These are phyloP conservation scores for Diversispora epigaea DNA, from an alignment of 192 early-diverging fungal genomes.

Conservation along the genomic window DNA sequence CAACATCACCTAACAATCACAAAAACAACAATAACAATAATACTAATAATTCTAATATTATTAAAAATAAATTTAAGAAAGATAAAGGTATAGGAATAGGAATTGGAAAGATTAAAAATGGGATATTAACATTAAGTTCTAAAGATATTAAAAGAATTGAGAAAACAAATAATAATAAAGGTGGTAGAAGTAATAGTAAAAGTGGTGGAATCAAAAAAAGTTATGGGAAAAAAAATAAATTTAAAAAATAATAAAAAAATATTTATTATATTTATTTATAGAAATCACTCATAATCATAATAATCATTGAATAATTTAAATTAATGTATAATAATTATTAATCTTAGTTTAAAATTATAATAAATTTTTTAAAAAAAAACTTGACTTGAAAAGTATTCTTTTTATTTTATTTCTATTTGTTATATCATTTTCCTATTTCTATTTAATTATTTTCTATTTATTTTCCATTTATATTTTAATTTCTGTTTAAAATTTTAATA, in stretches of 20 bases:
- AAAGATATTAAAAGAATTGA: conserved; percentile 40
- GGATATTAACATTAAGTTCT: conserved; percentile 42
- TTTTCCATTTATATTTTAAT: too few relatives aligned
- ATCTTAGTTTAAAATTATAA: too few relatives aligned
- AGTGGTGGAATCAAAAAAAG: background rate
- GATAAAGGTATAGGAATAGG: conserved; percentile 44
- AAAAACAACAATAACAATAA: too few relatives aligned
- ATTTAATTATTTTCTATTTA: too few relatives aligned
- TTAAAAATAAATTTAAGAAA: conserved; percentile 28
- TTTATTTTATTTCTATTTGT: too few relatives aligned
- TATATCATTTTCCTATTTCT: too few relatives aligned
- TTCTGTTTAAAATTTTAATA: too few relatives aligned
- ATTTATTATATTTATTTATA: background rate
- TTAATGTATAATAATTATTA: too few relatives aligned
- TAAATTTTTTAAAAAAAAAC: too few relatives aligned
- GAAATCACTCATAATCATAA: too few relatives aligned
- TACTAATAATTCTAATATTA: background rate
- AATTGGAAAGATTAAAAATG: conserved; percentile 45
- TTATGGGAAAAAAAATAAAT: background rate
- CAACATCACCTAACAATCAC: background rate
- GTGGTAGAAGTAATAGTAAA: background rate
- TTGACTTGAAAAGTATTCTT: too few relatives aligned
- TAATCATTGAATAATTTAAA: too few relatives aligned
- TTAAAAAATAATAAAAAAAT: background rate
- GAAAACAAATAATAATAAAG: background rate